These are phyloP conservation scores for Candida stauntonica DNA, from an alignment of 805 yeast genomes.

Conservation along the genomic window DNA sequence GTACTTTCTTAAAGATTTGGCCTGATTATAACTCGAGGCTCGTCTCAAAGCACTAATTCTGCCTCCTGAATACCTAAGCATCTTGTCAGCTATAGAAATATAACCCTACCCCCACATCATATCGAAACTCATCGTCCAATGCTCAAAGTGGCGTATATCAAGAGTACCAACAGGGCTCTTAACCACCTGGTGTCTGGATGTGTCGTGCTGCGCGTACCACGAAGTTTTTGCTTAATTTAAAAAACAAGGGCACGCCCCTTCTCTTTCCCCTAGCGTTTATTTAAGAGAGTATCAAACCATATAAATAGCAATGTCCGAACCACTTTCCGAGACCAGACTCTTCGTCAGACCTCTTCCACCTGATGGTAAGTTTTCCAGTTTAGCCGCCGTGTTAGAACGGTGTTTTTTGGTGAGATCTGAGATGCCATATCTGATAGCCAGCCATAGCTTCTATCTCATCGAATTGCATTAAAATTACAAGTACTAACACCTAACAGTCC, in stretches of 20 bases:
- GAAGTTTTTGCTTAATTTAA: constrained; percentile 6
- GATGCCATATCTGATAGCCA: no score
- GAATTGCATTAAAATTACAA: no score
- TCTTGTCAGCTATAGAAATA: background rate
- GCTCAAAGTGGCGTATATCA: no score
- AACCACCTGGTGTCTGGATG: constrained; percentile 4
- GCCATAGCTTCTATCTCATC: no score
- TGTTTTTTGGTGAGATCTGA: background rate
- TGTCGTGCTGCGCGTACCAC: constrained; percentile 2
- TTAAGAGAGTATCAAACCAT: background rate
- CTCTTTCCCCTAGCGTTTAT: background rate
- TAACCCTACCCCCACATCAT: background rate
- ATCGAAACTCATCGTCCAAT: no score
- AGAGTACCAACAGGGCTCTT: background rate
- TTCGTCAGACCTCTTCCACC: constrained; percentile 63
- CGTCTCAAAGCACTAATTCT: constrained; percentile 9
- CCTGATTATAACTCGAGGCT: constrained; percentile 29
- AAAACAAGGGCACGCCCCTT: background rate
- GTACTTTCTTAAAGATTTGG: constrained; percentile 43
- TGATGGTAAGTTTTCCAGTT: constrained; percentile 34
- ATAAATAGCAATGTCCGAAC: constrained; percentile 15
- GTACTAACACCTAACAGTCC: constrained; percentile 23
- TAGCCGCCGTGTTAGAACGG: background rate
- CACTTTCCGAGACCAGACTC: constrained; percentile 40
- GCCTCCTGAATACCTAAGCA: constrained; percentile 1